Base-by-base conservation (phyloP, 73 alveolate genomes). In the Paramecium biaurelia region DNA sequence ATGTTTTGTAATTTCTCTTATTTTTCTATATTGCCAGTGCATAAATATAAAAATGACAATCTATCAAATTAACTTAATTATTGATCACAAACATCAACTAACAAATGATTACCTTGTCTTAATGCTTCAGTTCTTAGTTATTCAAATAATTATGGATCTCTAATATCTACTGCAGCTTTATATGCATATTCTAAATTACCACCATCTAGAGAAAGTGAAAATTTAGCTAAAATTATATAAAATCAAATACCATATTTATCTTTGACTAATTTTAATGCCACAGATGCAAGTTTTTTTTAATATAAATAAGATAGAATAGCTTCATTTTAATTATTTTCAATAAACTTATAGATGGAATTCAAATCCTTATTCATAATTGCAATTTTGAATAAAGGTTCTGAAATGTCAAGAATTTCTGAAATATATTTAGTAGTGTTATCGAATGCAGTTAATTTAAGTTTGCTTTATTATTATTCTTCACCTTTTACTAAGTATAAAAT, bases 301-400 rank as follows among this genome's bases (percentile, higher is more conserved):
- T 95, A 89, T 2, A 95, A 45, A 72, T 95, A 95, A 0, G 94
- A 47, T 12, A 92, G 87, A 0, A 85, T 63, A 26, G 94, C 43
- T 58, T 93, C 94, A 38, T 95, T 95, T 82, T 93, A 45, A 37
- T 93, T 92, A 4, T 67, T 18, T 35, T 92, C 95, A 24, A 84
- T 34, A 43, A 59, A 85, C 23, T 90, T 63, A 18, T 89, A 56
- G 0, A 95, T 94, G 68, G 88, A 94, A 53, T 63, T 87, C 57
- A 93, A 37, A 37, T 89, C 94, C 76, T 93, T 95, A n/a, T 90
- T 92, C 32, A 86, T 76, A 63, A 95, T 92, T 18, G 96, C 96
- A 10, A 89, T 63, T 84, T 95, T 95, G 57, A 95, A 92, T 6
- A 58, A 89, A 42, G 92, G 88, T 37, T 95, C 97, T 41, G 93